A percentile compares a stretch with the other conserved stretches of the same genome.
These are phyloP conservation scores for Candida cerambycidarum DNA, from an alignment of 805 yeast species.

Conservation along the genomic window DNA sequence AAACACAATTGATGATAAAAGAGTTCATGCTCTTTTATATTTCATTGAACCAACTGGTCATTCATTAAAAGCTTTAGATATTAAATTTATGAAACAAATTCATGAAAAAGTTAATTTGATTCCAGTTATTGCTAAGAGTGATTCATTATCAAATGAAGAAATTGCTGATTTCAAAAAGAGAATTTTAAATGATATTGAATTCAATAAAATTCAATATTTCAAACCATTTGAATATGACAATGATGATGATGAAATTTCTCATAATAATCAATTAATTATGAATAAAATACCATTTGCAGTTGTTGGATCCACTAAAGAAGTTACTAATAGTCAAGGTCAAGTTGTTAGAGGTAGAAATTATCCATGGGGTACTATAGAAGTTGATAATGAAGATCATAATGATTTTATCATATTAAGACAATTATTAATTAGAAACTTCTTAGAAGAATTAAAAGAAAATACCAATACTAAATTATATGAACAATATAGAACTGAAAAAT, in stretches of 20 bases:
- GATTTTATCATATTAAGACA: conserved; percentile 90
- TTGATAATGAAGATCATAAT: conserved; percentile 90
- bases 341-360: conserved; percentile 86
- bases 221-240: conserved; percentile 73
- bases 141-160: conserved; percentile 88
- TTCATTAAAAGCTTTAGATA: conserved; percentile 82
- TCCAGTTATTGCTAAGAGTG: conserved; percentile 94
- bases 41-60: conserved; percentile 98
- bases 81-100: conserved; percentile 81
- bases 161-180: conserved; percentile 70
- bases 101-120: conserved; percentile 91
- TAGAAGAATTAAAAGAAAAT: conserved; percentile 90
- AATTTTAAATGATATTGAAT: conserved; percentile 71
- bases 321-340: conserved; percentile 71
- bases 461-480: conserved; percentile 80
- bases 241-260: conserved; percentile 81
- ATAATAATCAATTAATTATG: conserved; percentile 65
- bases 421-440: conserved; percentile 80
- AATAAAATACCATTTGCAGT: conserved; percentile 87
- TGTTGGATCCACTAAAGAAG: conserved; percentile 80
- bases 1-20: conserved; percentile 66
- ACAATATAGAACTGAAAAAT: conserved; percentile 82
- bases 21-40: conserved; percentile 91
- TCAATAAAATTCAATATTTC: conserved; percentile 71
- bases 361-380: conserved; percentile 97